Conservation (phyloP, 495 filamentous ascomycete genomes). For the Penicillium flavigenum region DNA sequence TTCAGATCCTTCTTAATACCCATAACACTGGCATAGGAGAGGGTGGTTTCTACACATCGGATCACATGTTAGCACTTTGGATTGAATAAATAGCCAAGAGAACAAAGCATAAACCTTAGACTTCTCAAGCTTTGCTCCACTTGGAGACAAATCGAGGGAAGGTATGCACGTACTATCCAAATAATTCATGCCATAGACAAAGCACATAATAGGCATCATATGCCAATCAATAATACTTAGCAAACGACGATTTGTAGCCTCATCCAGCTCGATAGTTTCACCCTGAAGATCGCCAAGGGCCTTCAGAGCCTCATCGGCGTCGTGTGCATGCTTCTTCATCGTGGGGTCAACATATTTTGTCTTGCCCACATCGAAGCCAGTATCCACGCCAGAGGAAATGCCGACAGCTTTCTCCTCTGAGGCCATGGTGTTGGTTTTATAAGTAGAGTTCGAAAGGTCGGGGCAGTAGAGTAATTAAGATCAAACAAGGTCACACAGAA, state of each 20-base stretch:
- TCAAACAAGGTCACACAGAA: background rate
- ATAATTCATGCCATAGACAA: slow-evolving; percentile 64
- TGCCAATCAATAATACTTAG: slow-evolving; percentile 59
- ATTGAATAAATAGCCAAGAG: background rate
- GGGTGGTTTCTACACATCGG: slow-evolving; percentile 50
- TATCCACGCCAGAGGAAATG: slow-evolving; percentile 26
- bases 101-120: background rate
- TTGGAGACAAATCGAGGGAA: background rate
- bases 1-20: slow-evolving; percentile 54
- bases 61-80: background rate
- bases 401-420: slow-evolving; percentile 23
- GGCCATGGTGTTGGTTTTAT: slow-evolving; percentile 19
- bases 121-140: background rate
- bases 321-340: slow-evolving; percentile 52
- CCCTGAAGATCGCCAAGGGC: slow-evolving; percentile 50
- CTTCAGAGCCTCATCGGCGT: slow-evolving; percentile 62
- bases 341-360: slow-evolving; percentile 32
- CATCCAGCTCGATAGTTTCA: slow-evolving; percentile 52
- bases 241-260: slow-evolving; percentile 54
- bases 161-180: slow-evolving; percentile 50
- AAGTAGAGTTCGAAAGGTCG: background rate
- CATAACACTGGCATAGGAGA: slow-evolving; percentile 65
- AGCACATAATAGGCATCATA: slow-evolving; percentile 62
- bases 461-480: background rate
- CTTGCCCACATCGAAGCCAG: slow-evolving; percentile 29